Percentiles rank a stretch among this genome's conserved stretches.
Conservation (phyloP, 805 yeast genomes). For the Pichia sporocuriosa region DNA sequence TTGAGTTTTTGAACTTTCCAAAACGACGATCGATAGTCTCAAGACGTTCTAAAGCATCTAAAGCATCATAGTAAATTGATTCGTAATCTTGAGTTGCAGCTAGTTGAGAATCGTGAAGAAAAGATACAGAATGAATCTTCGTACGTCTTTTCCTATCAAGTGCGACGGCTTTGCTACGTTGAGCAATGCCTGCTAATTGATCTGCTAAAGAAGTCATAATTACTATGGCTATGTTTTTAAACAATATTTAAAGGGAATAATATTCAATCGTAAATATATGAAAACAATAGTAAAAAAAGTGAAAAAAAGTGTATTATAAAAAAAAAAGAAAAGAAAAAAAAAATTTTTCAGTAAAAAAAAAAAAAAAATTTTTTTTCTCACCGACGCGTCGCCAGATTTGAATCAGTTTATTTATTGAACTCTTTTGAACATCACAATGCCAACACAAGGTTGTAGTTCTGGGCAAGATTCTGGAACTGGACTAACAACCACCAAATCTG, state of each 20-base stretch:
- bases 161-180: slow-evolving; percentile 61
- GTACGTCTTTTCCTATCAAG: slow-evolving; percentile 83
- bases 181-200: slow-evolving; percentile 69
- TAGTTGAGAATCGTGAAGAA: slow-evolving; percentile 74
- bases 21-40: slow-evolving; percentile 71
- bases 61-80: slow-evolving; percentile 60
- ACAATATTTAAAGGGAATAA: too few species aligned
- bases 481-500: slow-evolving; percentile 18
- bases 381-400: not conserved
- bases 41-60: slow-evolving; percentile 72
- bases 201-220: slow-evolving; percentile 53
- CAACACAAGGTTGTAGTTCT: slow-evolving; percentile 17
- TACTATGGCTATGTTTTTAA: not conserved
- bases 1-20: slow-evolving; percentile 55
- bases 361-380: not conserved
- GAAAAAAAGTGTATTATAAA: not conserved
- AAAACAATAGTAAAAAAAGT: too few species aligned
- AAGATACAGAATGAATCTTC: slow-evolving; percentile 80
- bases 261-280: too few species aligned
- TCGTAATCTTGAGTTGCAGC: slow-evolving; percentile 96
- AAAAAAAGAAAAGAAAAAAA: not conserved
- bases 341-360: slow-evolving; percentile 1
- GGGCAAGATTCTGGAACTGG: slow-evolving; percentile 14
- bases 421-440: slow-evolving; percentile 18
- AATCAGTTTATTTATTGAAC: too few species aligned